Evolutionary conservation across 805 yeast genomes (phyloP), one percentile per base, ranked within the genome.

Genomic region (Monosporozyma servazzii): DNA sequence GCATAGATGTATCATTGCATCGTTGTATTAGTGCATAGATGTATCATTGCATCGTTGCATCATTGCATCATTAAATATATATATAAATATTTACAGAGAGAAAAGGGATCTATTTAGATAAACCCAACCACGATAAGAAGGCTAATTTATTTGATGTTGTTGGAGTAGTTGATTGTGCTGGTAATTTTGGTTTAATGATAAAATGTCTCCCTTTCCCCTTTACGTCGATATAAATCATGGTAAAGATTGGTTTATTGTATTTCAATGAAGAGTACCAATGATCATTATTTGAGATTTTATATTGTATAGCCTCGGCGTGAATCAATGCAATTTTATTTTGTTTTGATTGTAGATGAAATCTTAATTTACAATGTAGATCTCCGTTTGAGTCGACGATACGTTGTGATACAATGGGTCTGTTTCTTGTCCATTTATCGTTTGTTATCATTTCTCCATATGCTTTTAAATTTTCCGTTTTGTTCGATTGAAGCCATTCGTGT

Each of bases 261-360:
- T 58, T 85, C 88, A 42, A 86, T 74, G 11, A 17, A 3, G 21
- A 18, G 7, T 18, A 37, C 41, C 41, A 37, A 18, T 37, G 15
- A 18, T 37, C 41, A 18, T 37, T 25, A 7, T 25, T 10, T 18
- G 23, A 17, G 10, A n/a, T 17, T 9, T 37, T 37, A 18, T 37
- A 37, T 18, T 37, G 41, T 9, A 37, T 8, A 49, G 93, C 91
- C 68, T 90, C 96, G 58, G 88, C 75, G 53, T 83, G 81, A 2
- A 86, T 95, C 15, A 82, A 72, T 10, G 88, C 96, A 54, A 77
- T 77, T 50, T 72, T 78, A 7, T 25, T 5, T 21, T 73, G 65
- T 31, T 76, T 77, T 42, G 95, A 82, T 64, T 87, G 90, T 42
- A 90, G 91, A 61, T 85, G 89, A 68, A 89, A 89, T 64, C 84